Base-by-base conservation (phyloP, 768 basidiomycete genomes). In the Lentinula aciculospora region DNA sequence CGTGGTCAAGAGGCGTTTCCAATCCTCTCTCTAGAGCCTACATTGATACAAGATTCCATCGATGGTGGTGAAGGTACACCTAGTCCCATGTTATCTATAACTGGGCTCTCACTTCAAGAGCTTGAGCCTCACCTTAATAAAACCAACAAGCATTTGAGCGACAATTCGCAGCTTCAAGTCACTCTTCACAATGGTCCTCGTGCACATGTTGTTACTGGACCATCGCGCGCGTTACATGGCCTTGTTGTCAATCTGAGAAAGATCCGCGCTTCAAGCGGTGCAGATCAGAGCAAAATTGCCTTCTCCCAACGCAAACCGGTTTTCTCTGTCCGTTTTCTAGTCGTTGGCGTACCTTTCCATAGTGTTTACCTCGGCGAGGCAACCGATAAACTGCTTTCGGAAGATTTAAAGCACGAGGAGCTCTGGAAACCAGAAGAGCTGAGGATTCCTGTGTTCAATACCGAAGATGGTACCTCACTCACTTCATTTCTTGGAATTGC, bases 271-370 rank as follows among this genome's bases (percentile, higher is more conserved):
- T 82, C 93, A 0, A 78, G 78, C 19, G 93, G 93, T 36, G 77
- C 88, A 32, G 97, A 99, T 64, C 97, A 99, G 72, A 92, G 88
- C 81, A 97, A 97, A 75, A 77, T 83, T 2, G 91, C 94, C 9
- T 96, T 88, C 76, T 96, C 94, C 7, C 94, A 98, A 76, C 83
- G 97, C 64, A 96, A 96, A 73, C 87, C 91, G 5, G 89, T 92
- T 4, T 98, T 99, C 72, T 88, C 84, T 42, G 83, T 90, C 48
- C 87, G 97, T 45, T 99, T 98, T 79, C 76, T 99, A 65, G 88
- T 92, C n/a, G 89, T 99, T 66, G 89, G 86, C 54, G 96, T 94
- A 1, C 97, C 97, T 0, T 99, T 94, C 74, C 97, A 99, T 78
- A 95, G 94, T 71, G 75, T 77, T 19, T 96, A 98, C 72, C 77